Evolutionary conservation across 805 yeast genomes (phyloP).

Genomic region (Candida germanica): DNA sequence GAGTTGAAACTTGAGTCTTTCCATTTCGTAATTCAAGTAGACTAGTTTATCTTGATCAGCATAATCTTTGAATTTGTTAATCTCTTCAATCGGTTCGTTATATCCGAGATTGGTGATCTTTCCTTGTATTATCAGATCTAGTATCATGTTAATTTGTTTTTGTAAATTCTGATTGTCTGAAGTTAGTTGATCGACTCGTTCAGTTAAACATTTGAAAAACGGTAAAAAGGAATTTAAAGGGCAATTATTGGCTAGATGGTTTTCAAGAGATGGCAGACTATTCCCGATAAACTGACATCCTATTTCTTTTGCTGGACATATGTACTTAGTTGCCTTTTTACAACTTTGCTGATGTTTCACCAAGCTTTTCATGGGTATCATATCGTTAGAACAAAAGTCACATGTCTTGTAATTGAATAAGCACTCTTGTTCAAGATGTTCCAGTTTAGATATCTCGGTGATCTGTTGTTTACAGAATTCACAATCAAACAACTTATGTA

Average conservation of each 20-base stretch:
- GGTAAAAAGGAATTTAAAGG: conserved; percentile 31
- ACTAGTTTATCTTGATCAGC: conserved; percentile 26
- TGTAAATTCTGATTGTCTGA: conserved; percentile 40
- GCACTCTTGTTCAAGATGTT: conserved; percentile 41
- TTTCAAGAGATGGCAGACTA: conserved; percentile 33
- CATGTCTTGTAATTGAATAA: conserved; percentile 39
- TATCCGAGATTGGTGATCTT: conserved; percentile 50
- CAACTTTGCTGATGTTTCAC: conserved; percentile 44
- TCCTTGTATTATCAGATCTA: conserved; percentile 49
- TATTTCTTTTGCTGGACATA: conserved; percentile 46
- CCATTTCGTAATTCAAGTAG: conserved; percentile 40
- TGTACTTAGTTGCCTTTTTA: conserved; percentile 32
- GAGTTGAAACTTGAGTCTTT: conserved; percentile 40
- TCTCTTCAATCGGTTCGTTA: conserved; percentile 45
- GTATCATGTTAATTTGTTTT: conserved; percentile 41
- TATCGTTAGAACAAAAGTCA: conserved; percentile 39
- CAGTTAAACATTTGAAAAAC: conserved; percentile 18
- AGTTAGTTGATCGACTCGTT: conserved; percentile 23
- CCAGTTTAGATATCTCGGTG: conserved; percentile 23
- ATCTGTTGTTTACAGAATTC: conserved; percentile 30
- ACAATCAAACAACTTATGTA: conserved; percentile 39
- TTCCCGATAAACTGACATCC: conserved; percentile 51
- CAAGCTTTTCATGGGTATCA: conserved; percentile 36
- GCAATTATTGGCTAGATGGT: conserved; percentile 31
- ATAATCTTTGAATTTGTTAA: conserved; percentile 24